Evolutionary conservation across 2,329 filamentous ascomycete species (phyloP), one percentile per base, ranked within the genome.

Genomic region (Paecilomyces dactylethromorphus): DNA sequence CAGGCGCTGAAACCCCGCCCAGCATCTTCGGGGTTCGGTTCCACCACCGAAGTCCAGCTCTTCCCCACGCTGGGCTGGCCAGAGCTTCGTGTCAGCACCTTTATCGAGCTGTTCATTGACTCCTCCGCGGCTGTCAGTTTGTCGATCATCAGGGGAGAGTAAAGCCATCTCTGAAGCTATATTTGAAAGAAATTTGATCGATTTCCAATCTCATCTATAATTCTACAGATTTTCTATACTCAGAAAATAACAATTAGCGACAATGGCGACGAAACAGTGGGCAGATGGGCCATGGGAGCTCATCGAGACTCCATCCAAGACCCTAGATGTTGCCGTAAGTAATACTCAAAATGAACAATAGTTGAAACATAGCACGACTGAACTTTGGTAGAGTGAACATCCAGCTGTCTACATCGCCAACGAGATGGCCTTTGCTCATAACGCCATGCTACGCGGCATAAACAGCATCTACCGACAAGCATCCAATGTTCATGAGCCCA

Each of bases 11-110:
- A 39, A 39, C 13, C 13, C 35, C 35, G 35, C 35, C 35, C 11
- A 12, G 35, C 3, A 39, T 13, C 11, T 39, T 39, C 35, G 35
- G 35, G 26, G 50, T 72, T 71, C 59, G 58, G 64, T 60, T 54
- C 31, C 53, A 12, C 21, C 6, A 22, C 49, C 22, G 4, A 39
- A 13, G 22, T 45, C 31, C 13, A 57, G 33, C 32, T 29, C 22
- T n/a, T 49, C 45, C 11, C 51, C 15, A 33, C 39, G 33, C 35
- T 35, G 32, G 15, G 32, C 32, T 39, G 35, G 35, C 35, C 35
- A 13, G n/a, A 52, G 49, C 18, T 52, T 22, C 21, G 49, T 52
- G 49, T 52, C 49, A 52, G 49, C 49, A 22, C 12, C 49, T 52
- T 52, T 52, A 13, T 52, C 12, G 24, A 52, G 49, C 49, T 52